Base-by-base conservation (phyloP, 495 filamentous ascomycete species). In the Staphylotrichum tortipilum region DNA sequence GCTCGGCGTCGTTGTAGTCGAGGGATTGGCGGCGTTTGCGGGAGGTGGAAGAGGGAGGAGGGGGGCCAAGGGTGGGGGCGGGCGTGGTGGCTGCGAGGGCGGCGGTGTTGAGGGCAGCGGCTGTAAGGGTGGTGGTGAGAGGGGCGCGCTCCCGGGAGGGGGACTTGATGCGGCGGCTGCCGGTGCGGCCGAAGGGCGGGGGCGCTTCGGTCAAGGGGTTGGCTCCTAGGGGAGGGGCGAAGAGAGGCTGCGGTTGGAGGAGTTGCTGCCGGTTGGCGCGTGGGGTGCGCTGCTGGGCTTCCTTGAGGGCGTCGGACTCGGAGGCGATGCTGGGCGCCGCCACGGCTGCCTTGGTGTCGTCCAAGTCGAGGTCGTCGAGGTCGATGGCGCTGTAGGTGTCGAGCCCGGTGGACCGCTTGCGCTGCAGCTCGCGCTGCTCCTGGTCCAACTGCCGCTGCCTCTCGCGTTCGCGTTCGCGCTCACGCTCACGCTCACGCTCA, bases 1-100 rank as follows among this genome's bases (percentile, higher is more conserved):
- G 58, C 39, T 70, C 61, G 14, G 69, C 67, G 49, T 72, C 69
- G 45, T 76, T 69, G 57, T 82, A 80, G 58, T 83, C 80, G 59
- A 63, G 52, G 50, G 68, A 67, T 24, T 59, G 57, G 15, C 55
- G 62, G 22, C 70, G 69, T 39, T 73, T 73, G 28, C 60, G 49
- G 10, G 61, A 59, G n/a, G 48, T 46, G n/a, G n/a, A n/a, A n/a
- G n/a, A n/a, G n/a, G n/a, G n/a, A n/a, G n/a, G n/a, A n/a, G n/a
- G n/a, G n/a, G n/a, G n/a, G n/a, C n/a, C n/a, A n/a, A n/a, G n/a
- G n/a, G n/a, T n/a, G n/a, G n/a, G n/a, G n/a, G n/a, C n/a, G n/a
- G n/a, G n/a, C n/a, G n/a, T n/a, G n/a, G n/a, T n/a, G n/a, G n/a
- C n/a, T n/a, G n/a, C n/a, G n/a, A n/a, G n/a, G n/a, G n/a, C n/a